Evolutionary conservation across 768 basidiomycete genomes (phyloP), one percentile per base, ranked within the genome.

Genomic region (Dioszegia aurantiaca): DNA sequence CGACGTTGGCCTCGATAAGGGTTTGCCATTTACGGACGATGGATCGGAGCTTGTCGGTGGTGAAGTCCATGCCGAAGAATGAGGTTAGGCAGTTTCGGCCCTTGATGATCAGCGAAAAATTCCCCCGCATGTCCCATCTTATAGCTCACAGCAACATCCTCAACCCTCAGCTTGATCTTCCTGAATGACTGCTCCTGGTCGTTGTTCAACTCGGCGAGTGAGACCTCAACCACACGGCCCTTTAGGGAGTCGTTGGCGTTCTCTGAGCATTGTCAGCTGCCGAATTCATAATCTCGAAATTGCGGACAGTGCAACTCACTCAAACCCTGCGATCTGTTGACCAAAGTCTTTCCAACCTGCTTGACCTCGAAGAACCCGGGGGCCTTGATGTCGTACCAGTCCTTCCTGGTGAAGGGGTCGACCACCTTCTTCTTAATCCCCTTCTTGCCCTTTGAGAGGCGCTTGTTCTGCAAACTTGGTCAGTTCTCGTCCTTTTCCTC

Each of bases 31-130:
- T 99, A 79, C 94, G 90, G 71, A 99, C 95, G 75, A 99, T 92
- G 49, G 95, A 98, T 57, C 95, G 92, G 67, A 98, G 87, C 81
- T 98, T 98, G 86, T 99, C 95, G 59, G 94, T 95, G 62, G 95
- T 98, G 82, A 99, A 97, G 82, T 94, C 90, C 94, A 99, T 98
- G 78, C 95, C 95, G 80, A 94, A 89, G 89, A 99, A 99, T 81
- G 93, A 94, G 78, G 95, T 98, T 56, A 98, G 84, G 83, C 92
- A 95, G 83, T 91, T 95, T 83, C 93, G 94, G 81, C 95, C 95
- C 81, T 95, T 88, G 60, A 54, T 40, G 9, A 40, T 39, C 51
- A 40, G 51, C 51, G 17, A 36, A 16, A 28, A n/a, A 14, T 27
- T n/a, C 3, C 36, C 9, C 11, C 3, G 23, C 51, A 19, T n/a